Percentiles rank a stretch among this genome's conserved stretches.
Conservation (phyloP, 23 red algal genomes). For the Gracilaria caudata region DNA sequence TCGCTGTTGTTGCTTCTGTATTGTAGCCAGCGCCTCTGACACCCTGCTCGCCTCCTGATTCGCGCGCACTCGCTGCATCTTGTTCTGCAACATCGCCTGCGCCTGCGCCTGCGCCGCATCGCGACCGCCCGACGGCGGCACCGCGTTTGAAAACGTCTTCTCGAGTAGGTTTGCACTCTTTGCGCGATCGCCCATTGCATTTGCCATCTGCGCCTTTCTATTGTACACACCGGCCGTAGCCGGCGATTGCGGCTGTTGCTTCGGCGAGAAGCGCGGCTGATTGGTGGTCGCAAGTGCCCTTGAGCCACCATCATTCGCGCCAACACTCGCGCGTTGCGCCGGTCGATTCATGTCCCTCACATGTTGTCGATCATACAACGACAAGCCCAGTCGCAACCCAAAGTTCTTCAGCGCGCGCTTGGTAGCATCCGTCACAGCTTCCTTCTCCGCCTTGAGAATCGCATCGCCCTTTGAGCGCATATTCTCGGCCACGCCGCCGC, state of each 20-base stretch:
- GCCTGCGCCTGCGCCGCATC: background rate
- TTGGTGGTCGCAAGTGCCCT: background rate
- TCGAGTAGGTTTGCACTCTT: background rate
- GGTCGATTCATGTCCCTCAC: conserved; percentile 59
- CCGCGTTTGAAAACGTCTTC: conserved; percentile 2
- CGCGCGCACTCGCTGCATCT: background rate
- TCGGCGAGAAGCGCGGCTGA: background rate
- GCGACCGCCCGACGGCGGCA: background rate
- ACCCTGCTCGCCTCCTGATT: background rate
- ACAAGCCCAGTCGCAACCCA: conserved; percentile 75
- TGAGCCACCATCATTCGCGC: background rate
- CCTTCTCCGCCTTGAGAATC: conserved; percentile 86
- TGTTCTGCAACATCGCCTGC: background rate
- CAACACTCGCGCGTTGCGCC: background rate
- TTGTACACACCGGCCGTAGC: background rate
- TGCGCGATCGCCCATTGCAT: background rate
- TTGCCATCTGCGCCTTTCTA: background rate
- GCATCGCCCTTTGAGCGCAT: conserved; percentile 72
- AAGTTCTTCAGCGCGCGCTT: conserved; percentile 94
- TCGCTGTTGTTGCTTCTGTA: background rate
- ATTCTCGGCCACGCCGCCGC: conserved; percentile 73
- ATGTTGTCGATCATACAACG: conserved; percentile 78
- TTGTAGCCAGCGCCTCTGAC: background rate
- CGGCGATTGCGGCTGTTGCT: background rate
- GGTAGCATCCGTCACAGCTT: conserved; percentile 86